A percentile compares a stretch with the other conserved stretches of the same genome.
These are phyloP conservation scores for Mycena citricolor DNA, from an alignment of 1,284 basidiomycete genomes.

Conservation along the genomic window DNA sequence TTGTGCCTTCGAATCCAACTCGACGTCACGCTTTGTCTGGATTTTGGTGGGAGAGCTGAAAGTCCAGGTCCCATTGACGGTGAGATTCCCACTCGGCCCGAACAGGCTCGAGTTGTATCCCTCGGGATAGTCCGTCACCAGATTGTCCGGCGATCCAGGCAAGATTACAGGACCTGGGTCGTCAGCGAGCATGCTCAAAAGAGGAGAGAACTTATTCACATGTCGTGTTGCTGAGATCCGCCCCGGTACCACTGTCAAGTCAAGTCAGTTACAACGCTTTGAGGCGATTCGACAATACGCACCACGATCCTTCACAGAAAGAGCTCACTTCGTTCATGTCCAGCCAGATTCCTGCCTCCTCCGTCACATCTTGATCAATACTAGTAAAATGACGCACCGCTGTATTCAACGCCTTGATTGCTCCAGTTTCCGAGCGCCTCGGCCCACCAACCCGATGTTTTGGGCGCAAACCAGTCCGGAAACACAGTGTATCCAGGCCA, in stretches of 20 bases:
- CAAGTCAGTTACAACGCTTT: not conserved
- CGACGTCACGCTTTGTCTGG: too few species aligned
- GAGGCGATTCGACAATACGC: slow-evolving; percentile 23
- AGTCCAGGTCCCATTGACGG: slow-evolving; percentile 64
- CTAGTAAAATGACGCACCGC: slow-evolving; percentile 16
- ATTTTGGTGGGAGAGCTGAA: slow-evolving; percentile 39
- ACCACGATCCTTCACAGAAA: slow-evolving; percentile 67
- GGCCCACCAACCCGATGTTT: slow-evolving; percentile 58
- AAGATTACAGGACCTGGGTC: slow-evolving; percentile 40
- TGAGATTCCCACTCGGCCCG: slow-evolving; percentile 74
- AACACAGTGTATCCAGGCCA: slow-evolving; percentile 58
- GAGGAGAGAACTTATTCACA: slow-evolving; percentile 11
- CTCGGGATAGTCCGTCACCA: slow-evolving; percentile 50
- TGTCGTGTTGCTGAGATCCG: slow-evolving; percentile 48
- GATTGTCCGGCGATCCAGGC: slow-evolving; percentile 53
- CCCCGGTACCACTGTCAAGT: slow-evolving; percentile 48
- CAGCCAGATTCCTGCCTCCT: slow-evolving; percentile 64
- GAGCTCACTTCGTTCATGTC: slow-evolving; percentile 75
- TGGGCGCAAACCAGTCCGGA: slow-evolving; percentile 69
- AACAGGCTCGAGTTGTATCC: slow-evolving; percentile 64
- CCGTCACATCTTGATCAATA: not conserved
- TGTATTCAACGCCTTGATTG: slow-evolving; percentile 52
- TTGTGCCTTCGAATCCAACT: too few species aligned
- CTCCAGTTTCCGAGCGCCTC: slow-evolving; percentile 63
- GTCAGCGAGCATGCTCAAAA: not conserved